These are phyloP conservation scores for Cucurbita pepo DNA, from an alignment of 306 rosid species.

Conservation along the genomic window DNA sequence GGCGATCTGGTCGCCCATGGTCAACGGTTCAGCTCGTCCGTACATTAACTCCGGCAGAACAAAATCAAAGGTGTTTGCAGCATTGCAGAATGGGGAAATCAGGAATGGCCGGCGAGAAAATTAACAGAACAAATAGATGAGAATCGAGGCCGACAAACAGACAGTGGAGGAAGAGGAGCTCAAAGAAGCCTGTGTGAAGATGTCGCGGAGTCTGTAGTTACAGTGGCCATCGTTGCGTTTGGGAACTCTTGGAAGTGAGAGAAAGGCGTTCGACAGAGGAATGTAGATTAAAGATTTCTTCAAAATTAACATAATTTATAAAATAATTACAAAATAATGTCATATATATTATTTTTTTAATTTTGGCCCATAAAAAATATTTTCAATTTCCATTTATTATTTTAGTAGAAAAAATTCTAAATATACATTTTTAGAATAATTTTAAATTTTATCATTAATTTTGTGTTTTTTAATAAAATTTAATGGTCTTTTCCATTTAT, in stretches of 20 bases:
- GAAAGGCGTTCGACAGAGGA: neutral
- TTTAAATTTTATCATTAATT: no score
- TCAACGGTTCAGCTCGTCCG: constrained; percentile 39
- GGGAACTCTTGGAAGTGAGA: neutral
- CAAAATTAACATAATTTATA: no score
- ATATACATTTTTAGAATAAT: no score
- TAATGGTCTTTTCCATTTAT: no score
- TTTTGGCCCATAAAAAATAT: no score
- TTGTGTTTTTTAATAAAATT: no score
- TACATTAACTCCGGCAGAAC: constrained; percentile 35
- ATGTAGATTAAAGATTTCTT: no score
- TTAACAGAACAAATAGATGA: neutral
- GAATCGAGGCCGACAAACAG: neutral
- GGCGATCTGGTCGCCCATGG: constrained; percentile 41
- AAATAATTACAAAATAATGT: no score
- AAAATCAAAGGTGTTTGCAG: constrained; percentile 22
- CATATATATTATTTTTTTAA: no score
- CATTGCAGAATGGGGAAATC: constrained; percentile 24
- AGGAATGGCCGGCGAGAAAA: neutral
- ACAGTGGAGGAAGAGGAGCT: neutral
- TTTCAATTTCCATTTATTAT: no score
- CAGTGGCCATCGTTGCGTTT: neutral
- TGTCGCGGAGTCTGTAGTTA: neutral
- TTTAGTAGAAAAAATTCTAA: no score
- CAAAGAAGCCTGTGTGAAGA: neutral